These are phyloP conservation scores for Raffaelea arxii DNA, from an alignment of 2,329 filamentous ascomycete genomes.

Conservation along the genomic window DNA sequence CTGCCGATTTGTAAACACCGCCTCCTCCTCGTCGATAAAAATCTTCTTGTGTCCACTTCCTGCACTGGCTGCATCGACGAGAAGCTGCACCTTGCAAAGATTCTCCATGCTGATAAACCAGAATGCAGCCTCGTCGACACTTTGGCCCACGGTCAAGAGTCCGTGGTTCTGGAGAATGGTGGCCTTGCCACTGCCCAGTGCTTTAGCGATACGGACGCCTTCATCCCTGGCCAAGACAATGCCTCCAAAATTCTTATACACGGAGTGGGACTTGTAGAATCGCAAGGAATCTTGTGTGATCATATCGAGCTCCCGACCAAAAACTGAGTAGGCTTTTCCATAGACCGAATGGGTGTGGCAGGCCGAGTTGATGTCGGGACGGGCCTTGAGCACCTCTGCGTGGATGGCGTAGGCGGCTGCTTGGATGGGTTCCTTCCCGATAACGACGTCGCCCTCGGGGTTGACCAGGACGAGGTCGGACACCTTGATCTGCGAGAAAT, in stretches of 20 bases:
- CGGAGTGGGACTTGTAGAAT: slow-evolving; percentile 55
- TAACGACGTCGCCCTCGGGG: slow-evolving; percentile 16
- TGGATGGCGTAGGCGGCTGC: slow-evolving; percentile 63
- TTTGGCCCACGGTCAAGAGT: too few species aligned
- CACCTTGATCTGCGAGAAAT: slow-evolving; percentile 57
- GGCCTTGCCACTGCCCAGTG: slow-evolving; percentile 53
- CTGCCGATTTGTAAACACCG: too few species aligned
- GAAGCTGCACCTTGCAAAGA: too few species aligned
- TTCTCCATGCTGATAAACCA: too few species aligned
- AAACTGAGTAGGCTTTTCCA: slow-evolving; percentile 58
- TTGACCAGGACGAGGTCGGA: slow-evolving; percentile 55
- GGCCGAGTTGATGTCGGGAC: slow-evolving; percentile 55
- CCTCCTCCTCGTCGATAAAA: too few species aligned
- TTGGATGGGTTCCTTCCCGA: slow-evolving; percentile 40
- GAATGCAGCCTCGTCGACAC: too few species aligned
- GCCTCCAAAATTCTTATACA: slow-evolving; percentile 48
- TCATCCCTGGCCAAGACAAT: slow-evolving; percentile 51
- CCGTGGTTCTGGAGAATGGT: slow-evolving; percentile 63
- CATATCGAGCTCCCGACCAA: slow-evolving; percentile 57
- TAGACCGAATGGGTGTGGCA: slow-evolving; percentile 57
- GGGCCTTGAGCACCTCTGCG: slow-evolving; percentile 53
- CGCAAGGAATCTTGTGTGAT: slow-evolving; percentile 56
- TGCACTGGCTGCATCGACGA: too few species aligned
- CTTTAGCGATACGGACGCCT: slow-evolving; percentile 50
- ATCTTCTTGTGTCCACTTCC: too few species aligned